Evolutionary conservation across 345 rosid species (phyloP).

Genomic region (Citrus medica): DNA sequence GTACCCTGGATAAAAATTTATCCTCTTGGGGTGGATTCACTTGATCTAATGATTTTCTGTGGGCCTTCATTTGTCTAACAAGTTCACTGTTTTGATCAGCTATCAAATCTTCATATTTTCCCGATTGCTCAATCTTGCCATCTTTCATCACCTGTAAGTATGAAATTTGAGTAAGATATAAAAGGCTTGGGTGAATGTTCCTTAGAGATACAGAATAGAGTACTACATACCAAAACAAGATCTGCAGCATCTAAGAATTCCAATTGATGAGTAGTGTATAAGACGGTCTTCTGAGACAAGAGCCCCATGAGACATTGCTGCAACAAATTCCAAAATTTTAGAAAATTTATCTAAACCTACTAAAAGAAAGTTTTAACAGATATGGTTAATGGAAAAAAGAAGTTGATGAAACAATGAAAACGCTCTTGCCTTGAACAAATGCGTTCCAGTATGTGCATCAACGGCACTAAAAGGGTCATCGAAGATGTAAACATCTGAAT

Average conservation of each 20-base stretch:
- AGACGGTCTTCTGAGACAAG: constrained; percentile 51
- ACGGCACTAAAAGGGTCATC: constrained; percentile 86
- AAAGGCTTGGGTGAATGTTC: not conserved
- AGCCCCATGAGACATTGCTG: constrained; percentile 58
- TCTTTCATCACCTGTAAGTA: constrained; percentile 55
- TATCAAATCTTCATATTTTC: constrained; percentile 52
- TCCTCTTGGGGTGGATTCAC: constrained; percentile 34
- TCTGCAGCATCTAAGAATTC: constrained; percentile 64
- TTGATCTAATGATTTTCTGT: constrained; percentile 54
- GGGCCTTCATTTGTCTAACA: constrained; percentile 65
- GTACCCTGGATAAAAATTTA: not conserved
- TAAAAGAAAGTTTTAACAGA: not conserved
- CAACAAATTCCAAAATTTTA: constrained; percentile 13
- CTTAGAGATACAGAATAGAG: not conserved
- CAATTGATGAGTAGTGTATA: constrained; percentile 65
- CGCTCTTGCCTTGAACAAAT: constrained; percentile 58
- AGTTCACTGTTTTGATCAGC: constrained; percentile 56
- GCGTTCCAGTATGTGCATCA: constrained; percentile 74
- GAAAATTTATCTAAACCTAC: not conserved
- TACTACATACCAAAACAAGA: constrained; percentile 46
- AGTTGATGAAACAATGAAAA: not conserved
- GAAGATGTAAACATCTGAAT: constrained; percentile 63
- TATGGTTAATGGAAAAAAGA: not conserved
- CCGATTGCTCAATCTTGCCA: constrained; percentile 57
- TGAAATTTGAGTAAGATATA: not conserved